These are phyloP conservation scores for Coniochaeta sp. DNA, from an alignment of 2,329 filamentous ascomycete species.

Conservation along the genomic window DNA sequence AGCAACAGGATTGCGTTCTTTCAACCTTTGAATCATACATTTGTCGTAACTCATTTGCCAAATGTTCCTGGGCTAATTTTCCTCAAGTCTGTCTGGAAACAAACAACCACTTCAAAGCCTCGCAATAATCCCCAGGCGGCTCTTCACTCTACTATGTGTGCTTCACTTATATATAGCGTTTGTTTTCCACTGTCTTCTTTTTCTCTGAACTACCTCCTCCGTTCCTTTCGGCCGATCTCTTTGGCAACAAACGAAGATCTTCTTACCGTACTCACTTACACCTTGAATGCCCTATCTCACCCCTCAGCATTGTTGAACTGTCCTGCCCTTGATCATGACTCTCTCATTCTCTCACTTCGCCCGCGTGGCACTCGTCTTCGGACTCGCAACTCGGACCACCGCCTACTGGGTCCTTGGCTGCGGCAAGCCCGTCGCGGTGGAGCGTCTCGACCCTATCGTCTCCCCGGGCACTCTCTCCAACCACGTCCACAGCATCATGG, in stretches of 20 bases:
- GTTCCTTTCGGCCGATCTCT: neutral
- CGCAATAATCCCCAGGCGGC: neutral
- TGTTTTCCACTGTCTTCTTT: neutral
- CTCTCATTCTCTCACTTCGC: neutral
- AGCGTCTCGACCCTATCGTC: constrained; percentile 54
- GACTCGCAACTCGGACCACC: neutral
- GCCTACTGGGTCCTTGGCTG: constrained; percentile 9
- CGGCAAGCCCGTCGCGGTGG: constrained; percentile 10
- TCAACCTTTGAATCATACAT: too few relatives aligned
- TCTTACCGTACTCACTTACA: neutral
- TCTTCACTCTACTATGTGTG: too few relatives aligned
- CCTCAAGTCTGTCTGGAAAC: neutral
- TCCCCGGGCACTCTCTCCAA: constrained; percentile 41
- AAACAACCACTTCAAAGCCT: neutral
- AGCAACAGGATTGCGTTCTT: neutral
- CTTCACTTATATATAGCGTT: neutral
- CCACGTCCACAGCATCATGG: constrained; percentile 56
- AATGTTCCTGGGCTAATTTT: neutral
- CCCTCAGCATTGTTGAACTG: neutral
- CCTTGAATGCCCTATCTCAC: neutral
- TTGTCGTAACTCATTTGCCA: neutral
- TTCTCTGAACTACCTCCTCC: neutral
- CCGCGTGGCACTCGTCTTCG: neutral
- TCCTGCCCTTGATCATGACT: neutral
- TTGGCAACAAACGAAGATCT: neutral